Base-by-base conservation (phyloP, 441 rosid genomes). In the Brassica hybrid region DNA sequence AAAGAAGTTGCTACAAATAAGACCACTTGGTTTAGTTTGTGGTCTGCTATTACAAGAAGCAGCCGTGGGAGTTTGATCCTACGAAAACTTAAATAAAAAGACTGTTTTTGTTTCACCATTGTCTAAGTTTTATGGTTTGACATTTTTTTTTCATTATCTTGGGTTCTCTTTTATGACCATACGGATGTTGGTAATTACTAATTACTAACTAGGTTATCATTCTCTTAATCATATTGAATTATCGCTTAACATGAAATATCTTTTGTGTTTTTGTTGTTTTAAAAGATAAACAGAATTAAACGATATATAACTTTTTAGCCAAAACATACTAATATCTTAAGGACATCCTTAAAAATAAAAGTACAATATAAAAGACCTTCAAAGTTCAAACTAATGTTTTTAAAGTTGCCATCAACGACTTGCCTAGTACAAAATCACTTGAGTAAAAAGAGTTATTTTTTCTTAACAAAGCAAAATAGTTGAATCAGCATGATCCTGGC, bases 401-500 rank as follows among this genome's bases (percentile, higher is more conserved):
- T 34, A 48, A 48, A 48, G 54, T 48, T 48, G 54, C 54, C 16
- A n/a, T 13, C 16, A 13, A 13, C n/a, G 16, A 48, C 16, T 48
- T 48, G 54, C 54, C 54, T 48, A 48, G 54, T 48, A 13, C 16
- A 48, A 48, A 48, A 48, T 48, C 14, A 48, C 16, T 48, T 3
- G 50, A 11, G 50, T 11, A 48, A 13, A 45, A 45, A 45, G 12
- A 12, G 5, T 36, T 36, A 36, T 8, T 36, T 43, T 45, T 45
- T 3, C 2, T 45, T 62, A 27, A 25, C n/a, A 60, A 13, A 60
- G 38, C 41, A 61, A 1, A 25, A 27, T 27, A 7, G 18, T 6
- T 61, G 19, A n/a, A 61, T 61, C 41, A 61, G 19, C 43, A 62
- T 30, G 11, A 62, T 62, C 18, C 11, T n/a, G n/a, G 43, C 67